Percentiles rank a stretch among this genome's conserved stretches.
phyloP scores from a whole-genome alignment of 345 rosid species.

The Cardamine occulta region DNA sequence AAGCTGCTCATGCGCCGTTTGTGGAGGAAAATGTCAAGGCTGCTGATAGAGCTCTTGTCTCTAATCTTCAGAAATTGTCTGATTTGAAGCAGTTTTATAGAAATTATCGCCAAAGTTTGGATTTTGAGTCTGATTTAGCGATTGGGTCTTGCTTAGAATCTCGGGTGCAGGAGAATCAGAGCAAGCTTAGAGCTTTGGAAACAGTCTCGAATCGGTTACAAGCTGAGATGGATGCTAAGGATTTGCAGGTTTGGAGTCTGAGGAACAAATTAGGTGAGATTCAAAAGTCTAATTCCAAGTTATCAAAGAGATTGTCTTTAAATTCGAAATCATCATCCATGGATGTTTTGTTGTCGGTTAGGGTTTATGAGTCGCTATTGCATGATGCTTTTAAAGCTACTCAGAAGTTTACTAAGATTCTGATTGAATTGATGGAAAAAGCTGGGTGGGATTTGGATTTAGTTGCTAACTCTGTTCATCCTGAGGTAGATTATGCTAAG shows the following conservation, averaged over 20 bases:
- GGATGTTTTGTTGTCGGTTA: conserved; percentile 65
- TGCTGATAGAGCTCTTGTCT: conserved; percentile 83
- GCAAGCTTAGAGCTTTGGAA: conserved; percentile 81
- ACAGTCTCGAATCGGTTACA: conserved; percentile 77
- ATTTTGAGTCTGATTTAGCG: conserved; percentile 48
- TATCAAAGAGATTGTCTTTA: conserved; percentile 59
- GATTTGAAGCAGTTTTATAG: conserved; percentile 66
- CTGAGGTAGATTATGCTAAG: conserved; percentile 57
- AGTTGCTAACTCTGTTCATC: conserved; percentile 71
- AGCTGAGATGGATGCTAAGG: conserved; percentile 76
- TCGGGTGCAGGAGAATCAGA: conserved; percentile 90
- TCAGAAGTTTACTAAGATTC: conserved; percentile 66
- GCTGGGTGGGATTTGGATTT: conserved; percentile 92
- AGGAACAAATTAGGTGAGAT: conserved; percentile 68
- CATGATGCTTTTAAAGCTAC: conserved; percentile 67
- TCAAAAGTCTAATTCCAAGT: conserved; percentile 56
- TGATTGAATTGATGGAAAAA: conserved; percentile 79
- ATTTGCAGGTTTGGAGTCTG: conserved; percentile 56
- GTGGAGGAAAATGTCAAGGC: conserved; percentile 58
- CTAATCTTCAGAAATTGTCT: conserved; percentile 67
- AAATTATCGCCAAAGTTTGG: conserved; percentile 55
- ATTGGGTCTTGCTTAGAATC: conserved; percentile 86
- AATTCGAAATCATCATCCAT: conserved; percentile 47
- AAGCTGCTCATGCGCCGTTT: conserved; percentile 82
- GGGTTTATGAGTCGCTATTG: conserved; percentile 68